Conservation (phyloP, 2,329 filamentous ascomycete species). For the Pseudogymnoascus sp. region DNA sequence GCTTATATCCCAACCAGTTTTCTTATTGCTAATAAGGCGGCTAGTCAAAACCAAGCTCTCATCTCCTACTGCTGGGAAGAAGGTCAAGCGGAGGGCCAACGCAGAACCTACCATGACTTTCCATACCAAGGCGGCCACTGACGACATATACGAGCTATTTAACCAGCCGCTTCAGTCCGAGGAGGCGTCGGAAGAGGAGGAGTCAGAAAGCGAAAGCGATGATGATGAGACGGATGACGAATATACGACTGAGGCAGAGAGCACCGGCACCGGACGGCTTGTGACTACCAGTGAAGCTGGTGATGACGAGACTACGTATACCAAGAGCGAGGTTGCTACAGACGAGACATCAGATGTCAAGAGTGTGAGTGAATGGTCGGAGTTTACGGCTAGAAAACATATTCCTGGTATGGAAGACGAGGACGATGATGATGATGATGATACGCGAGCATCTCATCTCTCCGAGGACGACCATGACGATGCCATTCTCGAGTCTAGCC, state of each 20-base stretch:
- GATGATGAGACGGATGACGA: slow-evolving; percentile 56
- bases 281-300: slow-evolving; percentile 57
- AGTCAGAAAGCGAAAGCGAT: slow-evolving; percentile 46
- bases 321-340: slow-evolving; percentile 32
- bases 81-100: slow-evolving; percentile 61
- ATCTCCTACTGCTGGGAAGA: slow-evolving; percentile 77
- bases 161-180: slow-evolving; percentile 62
- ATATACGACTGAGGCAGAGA: slow-evolving; percentile 81
- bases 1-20: too few species aligned
- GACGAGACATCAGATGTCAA: slow-evolving; percentile 48
- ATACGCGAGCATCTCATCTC: slow-evolving; percentile 33
- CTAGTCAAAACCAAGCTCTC: slow-evolving; percentile 90
- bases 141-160: slow-evolving; percentile 96
- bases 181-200: slow-evolving; percentile 26
- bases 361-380: slow-evolving; percentile 77
- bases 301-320: slow-evolving; percentile 37
- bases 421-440: slow-evolving; percentile 27
- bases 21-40: slow-evolving; percentile 24
- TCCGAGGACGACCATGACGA: slow-evolving; percentile 27
- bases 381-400: slow-evolving; percentile 69
- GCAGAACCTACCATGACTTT: slow-evolving; percentile 95
- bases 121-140: slow-evolving; percentile 87
- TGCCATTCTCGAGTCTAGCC: background rate
- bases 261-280: slow-evolving; percentile 67
- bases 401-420: slow-evolving; percentile 41